Conservation (phyloP, 805 yeast genomes). For the Kodamaea nitidulidarum region DNA sequence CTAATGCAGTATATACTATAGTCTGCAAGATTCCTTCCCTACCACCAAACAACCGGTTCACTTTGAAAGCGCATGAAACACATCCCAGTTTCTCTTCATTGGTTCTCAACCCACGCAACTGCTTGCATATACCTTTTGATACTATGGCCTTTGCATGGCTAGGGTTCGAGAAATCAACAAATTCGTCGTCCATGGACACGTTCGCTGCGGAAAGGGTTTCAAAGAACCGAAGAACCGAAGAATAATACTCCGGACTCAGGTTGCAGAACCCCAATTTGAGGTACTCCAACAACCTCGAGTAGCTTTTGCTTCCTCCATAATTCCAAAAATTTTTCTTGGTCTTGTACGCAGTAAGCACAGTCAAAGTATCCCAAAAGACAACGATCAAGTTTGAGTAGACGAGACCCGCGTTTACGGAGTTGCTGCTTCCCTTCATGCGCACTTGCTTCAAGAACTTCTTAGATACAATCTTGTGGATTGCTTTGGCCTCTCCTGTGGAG, state of each 20-base stretch:
- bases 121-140: conserved; percentile 15
- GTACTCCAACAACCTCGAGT: conserved; percentile 42
- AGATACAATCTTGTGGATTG: conserved; percentile 37
- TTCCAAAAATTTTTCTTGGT: conserved; percentile 53
- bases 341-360: conserved; percentile 34
- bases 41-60: conserved; percentile 14
- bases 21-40: conserved; percentile 2
- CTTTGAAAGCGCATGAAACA: conserved; percentile 17
- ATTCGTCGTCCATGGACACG: conserved; percentile 10
- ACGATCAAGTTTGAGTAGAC: conserved; percentile 45
- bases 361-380: conserved; percentile 47
- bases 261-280: conserved; percentile 51
- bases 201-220: conserved; percentile 10
- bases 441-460: conserved; percentile 44
- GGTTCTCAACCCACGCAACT: conserved; percentile 14
- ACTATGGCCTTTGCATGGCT: conserved; percentile 19
- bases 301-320: conserved; percentile 39
- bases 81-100: conserved; percentile 17
- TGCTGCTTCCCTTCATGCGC: conserved; percentile 26
- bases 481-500: conserved; percentile 16
- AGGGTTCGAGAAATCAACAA: conserved; percentile 16
- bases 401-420: conserved; percentile 23
- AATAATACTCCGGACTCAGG: conserved; percentile 50
- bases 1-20: conserved; percentile 5
- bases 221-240: conserved; percentile 21